A percentile compares a stretch with the other conserved stretches of the same genome.
These are phyloP conservation scores for Scedosporium aurantiacum DNA, from an alignment of 2,329 filamentous ascomycete genomes.

Conservation along the genomic window DNA sequence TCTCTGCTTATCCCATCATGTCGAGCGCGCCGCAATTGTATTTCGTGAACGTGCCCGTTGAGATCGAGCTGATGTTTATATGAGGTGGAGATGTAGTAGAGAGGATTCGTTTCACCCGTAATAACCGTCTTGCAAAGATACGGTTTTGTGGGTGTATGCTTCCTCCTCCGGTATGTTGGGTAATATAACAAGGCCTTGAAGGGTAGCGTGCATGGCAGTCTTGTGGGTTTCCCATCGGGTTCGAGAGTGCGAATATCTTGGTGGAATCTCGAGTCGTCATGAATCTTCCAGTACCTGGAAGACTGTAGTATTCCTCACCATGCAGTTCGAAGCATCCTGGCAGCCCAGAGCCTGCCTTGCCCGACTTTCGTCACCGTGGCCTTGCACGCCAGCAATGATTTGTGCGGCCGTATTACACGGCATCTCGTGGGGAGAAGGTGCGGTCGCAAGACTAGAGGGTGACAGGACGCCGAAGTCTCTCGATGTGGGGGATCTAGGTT, in stretches of 20 bases:
- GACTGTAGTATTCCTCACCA: conserved; percentile 23
- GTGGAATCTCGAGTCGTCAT: neutral
- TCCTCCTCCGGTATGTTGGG: no score
- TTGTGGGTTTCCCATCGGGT: neutral
- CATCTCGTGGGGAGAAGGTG: conserved; percentile 21
- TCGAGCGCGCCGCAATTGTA: no score
- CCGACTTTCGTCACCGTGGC: conserved; percentile 16
- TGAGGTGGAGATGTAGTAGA: no score
- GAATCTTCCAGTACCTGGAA: conserved; percentile 21
- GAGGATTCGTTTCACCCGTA: neutral
- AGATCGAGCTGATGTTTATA: no score
- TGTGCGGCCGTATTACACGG: conserved; percentile 22
- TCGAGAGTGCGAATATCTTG: neutral
- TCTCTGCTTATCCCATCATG: no score
- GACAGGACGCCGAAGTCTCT: neutral
- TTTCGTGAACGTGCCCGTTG: no score
- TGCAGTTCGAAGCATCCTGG: conserved; percentile 15
- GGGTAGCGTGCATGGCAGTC: no score
- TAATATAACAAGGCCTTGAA: no score
- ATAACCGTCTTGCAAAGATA: neutral
- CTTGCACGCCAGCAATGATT: conserved; percentile 29
- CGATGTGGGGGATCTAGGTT: conserved; percentile 1
- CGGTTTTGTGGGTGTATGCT: no score
- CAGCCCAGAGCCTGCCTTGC: conserved; percentile 21
- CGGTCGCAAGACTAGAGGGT: neutral